Evolutionary conservation across 805 yeast genomes (phyloP), one percentile per base, ranked within the genome.

Genomic region (Candida piceae): DNA sequence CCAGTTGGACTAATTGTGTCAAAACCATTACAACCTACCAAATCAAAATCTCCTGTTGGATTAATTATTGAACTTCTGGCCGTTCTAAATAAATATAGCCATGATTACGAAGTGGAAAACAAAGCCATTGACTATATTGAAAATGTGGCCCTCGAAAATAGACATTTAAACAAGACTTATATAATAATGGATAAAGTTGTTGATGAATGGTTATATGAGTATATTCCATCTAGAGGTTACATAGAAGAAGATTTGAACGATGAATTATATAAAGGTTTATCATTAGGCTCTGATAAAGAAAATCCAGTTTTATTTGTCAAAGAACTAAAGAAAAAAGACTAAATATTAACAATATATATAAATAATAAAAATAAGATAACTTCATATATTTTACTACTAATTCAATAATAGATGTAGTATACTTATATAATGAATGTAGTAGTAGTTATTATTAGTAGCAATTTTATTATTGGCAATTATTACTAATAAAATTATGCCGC

Each of bases 1-100:
- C 87, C 95, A 7, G 90, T 87, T 4, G 96, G 93, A 12, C 81
- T 78, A 4, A 63, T 87, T 33, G 78, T 79, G 42, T 80, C 83
- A 38, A 69, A 66, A 46, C 59, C 68, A 7, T 61, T 71, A 36
- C 67, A 69, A 39, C 65, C 74, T 16, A 49, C 63, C 11, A 64
- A 68, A 31, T 66, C 66, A 5, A 65, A 54, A 21, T 38, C 58
- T 1, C 63, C 63, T 1, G 38, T 50, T 13, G 64, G 61, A 3
- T 39, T 59, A 13, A 16, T 48, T 3, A 42, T 60, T 16, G 44
- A 49, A 8, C 32, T 44, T 16, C 31, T 58, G 9, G 35, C 36
- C 2, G 90, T 87, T 6, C 60, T 86, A 41, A 66, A 73, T 31
- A 70, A 78, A 2, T 87, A 86, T 59, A 31, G 49, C 8, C 63